phyloP scores from a whole-genome alignment of 495 filamentous ascomycete genomes.

The Xylaria nigripes region DNA sequence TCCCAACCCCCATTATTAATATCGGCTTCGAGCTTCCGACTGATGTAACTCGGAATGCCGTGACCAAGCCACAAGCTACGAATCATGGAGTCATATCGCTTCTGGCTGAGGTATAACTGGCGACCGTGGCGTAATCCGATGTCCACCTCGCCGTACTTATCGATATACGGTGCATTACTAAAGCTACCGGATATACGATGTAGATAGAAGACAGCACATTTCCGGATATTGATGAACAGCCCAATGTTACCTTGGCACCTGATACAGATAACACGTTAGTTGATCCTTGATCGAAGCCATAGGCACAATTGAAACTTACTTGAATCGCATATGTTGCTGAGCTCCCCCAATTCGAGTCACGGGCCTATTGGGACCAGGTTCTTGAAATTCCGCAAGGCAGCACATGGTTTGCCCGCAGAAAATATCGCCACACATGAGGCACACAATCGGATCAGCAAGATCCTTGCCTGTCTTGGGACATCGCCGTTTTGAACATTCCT shows the following conservation, averaged over 20 bases:
- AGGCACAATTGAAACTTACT: slow-evolving; percentile 47
- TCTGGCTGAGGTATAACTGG: slow-evolving; percentile 87
- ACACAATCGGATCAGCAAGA: slow-evolving; percentile 78
- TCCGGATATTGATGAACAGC: slow-evolving; percentile 90
- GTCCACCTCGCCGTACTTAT: slow-evolving; percentile 91
- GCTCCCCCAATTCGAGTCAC: slow-evolving; percentile 62
- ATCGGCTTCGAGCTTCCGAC: slow-evolving; percentile 82
- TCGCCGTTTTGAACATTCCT: slow-evolving; percentile 74
- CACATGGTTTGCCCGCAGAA: slow-evolving; percentile 93
- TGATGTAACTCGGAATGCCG: slow-evolving; percentile 79
- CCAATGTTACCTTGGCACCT: slow-evolving; percentile 87
- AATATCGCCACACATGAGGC: slow-evolving; percentile 91
- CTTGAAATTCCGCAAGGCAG: slow-evolving; percentile 58
- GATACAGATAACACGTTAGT: slow-evolving; percentile 14
- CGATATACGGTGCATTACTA: slow-evolving; percentile 83
- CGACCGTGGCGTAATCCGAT: slow-evolving; percentile 69
- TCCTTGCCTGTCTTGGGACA: slow-evolving; percentile 90
- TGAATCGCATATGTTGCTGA: slow-evolving; percentile 71
- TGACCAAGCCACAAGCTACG: slow-evolving; percentile 83
- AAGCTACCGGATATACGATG: slow-evolving; percentile 77
- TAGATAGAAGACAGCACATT: slow-evolving; percentile 82
- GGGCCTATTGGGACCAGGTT: slow-evolving; percentile 25
- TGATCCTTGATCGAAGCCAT: neutral
- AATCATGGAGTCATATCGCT: slow-evolving; percentile 80
- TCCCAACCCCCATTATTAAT: slow-evolving; percentile 98